Evolutionary conservation across 805 yeast species (phyloP), one percentile per base, ranked within the genome.

Genomic region (Zygosaccharomyces kombuchaensis): DNA sequence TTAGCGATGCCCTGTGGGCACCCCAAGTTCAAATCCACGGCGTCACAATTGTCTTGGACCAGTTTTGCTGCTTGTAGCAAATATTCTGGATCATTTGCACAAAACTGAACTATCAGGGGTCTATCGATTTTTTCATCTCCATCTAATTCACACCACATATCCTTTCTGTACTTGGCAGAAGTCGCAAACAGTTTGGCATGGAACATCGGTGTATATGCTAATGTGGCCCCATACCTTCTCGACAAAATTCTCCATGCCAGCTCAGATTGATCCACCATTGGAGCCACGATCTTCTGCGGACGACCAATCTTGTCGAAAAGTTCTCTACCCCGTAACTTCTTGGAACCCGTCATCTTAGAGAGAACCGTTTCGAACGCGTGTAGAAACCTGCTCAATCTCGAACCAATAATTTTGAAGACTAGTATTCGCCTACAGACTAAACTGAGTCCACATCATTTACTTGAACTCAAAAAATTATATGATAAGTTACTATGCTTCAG

Each of bases 1-100:
- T 76, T 78, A 0, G 99, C 99, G 50, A 93, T 93, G 1, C 96
- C 96, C 66, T 93, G 99, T 0, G 99, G 99, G 66, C 99, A 93
- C 0, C 99, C 99, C 47, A 93, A 72, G 59, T 93, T 93, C 54
- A 93, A 74, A 67, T 93, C 99, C 21, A 93, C 95, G 0, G 97
- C 99, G 68, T 91, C 98, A 66, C 98, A 91, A 50, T 78, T 74
- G 42, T 82, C 86, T 46, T 82, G 87, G 2, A 93, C 95, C 19
- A 73, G 70, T 55, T 77, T 75, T 1, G 98, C 98, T 2, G 99
- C 98, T 36, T 73, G 64, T 10, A 93, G 67, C 21, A 93, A 70
- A 55, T 79, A 81, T 6, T 88, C 95, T 0, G 97, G 91, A 56
- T 93, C 95, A 64, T 93, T 93, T 6, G 97, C 98, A 65, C 98